Percentiles rank a stretch among this genome's conserved stretches.
phyloP scores from a whole-genome alignment of 23 red algal genomes.

The Gracilariopsis chorda region DNA sequence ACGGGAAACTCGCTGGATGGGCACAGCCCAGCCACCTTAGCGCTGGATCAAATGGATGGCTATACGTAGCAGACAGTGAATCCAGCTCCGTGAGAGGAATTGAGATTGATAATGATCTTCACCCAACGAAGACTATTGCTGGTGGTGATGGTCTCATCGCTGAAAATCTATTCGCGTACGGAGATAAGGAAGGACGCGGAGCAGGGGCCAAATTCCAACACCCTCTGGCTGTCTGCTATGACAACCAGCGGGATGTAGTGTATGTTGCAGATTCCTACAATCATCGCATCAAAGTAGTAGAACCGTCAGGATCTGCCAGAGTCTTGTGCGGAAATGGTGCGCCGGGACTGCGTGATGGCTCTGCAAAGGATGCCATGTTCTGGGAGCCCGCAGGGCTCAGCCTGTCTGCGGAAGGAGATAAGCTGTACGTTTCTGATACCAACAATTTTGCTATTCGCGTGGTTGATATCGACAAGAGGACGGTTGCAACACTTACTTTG shows the following conservation, averaged over 20 bases:
- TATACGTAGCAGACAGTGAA: constrained; percentile 89
- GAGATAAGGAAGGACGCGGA: constrained; percentile 82
- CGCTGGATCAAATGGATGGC: constrained; percentile 5
- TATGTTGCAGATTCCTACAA: constrained; percentile 95
- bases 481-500: constrained; percentile 37
- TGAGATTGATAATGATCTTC: neutral
- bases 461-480: constrained; percentile 53
- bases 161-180: constrained; percentile 91
- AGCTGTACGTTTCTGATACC: constrained; percentile 84
- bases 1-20: constrained; percentile 50
- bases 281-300: constrained; percentile 82
- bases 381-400: constrained; percentile 79
- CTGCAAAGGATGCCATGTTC: constrained; percentile 64
- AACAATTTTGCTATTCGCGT: constrained; percentile 86
- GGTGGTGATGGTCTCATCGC: constrained; percentile 90
- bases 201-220: constrained; percentile 73
- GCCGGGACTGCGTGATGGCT: constrained; percentile 57
- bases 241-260: constrained; percentile 21
- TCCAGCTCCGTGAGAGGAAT: constrained; percentile 78
- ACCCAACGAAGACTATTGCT: constrained; percentile 75
- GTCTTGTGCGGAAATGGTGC: constrained; percentile 28
- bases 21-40: constrained; percentile 75
- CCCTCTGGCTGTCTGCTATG: constrained; percentile 65
- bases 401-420: constrained; percentile 28
- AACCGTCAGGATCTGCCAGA: constrained; percentile 4